These are phyloP conservation scores for Coemansia sp. DNA, from an alignment of 192 early-diverging fungal genomes.

Conservation along the genomic window DNA sequence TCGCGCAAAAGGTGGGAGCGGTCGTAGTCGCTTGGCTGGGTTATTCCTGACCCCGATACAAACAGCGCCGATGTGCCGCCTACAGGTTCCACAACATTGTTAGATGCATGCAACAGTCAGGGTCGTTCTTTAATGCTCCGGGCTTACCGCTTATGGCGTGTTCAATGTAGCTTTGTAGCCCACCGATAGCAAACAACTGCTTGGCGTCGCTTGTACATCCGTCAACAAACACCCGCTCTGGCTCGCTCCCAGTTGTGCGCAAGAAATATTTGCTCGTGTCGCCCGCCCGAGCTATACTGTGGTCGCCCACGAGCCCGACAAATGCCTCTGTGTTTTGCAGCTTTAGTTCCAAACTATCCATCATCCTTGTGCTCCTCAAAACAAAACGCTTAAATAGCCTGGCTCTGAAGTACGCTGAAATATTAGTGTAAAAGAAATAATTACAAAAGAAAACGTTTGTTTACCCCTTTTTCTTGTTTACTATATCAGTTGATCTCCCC, in stretches of 20 bases:
- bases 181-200: conserved; percentile 21
- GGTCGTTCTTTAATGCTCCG: too few relatives aligned
- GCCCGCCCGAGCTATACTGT: conserved; percentile 34
- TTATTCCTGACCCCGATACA: conserved; percentile 42
- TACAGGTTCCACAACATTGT: neutral
- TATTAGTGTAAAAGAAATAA: too few relatives aligned
- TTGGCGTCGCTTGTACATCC: conserved; percentile 36
- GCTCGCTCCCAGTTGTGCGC: neutral
- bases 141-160: conserved; percentile 40
- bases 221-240: conserved; percentile 45
- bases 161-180: conserved; percentile 32
- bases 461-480: too few relatives aligned
- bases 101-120: neutral
- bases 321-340: conserved; percentile 51
- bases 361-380: too few relatives aligned
- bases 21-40: conserved; percentile 41
- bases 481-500: too few relatives aligned
- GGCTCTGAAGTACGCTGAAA: too few relatives aligned
- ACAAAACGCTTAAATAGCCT: too few relatives aligned
- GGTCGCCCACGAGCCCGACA: conserved; percentile 37
- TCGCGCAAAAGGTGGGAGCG: conserved; percentile 33
- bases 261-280: conserved; percentile 55
- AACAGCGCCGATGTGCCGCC: conserved; percentile 52
- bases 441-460: too few relatives aligned
- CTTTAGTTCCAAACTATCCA: conserved; percentile 10